A percentile compares a stretch with the other conserved stretches of the same genome.
Conservation (phyloP, 2,329 filamentous ascomycete genomes). For the Ascochyta fabae region DNA sequence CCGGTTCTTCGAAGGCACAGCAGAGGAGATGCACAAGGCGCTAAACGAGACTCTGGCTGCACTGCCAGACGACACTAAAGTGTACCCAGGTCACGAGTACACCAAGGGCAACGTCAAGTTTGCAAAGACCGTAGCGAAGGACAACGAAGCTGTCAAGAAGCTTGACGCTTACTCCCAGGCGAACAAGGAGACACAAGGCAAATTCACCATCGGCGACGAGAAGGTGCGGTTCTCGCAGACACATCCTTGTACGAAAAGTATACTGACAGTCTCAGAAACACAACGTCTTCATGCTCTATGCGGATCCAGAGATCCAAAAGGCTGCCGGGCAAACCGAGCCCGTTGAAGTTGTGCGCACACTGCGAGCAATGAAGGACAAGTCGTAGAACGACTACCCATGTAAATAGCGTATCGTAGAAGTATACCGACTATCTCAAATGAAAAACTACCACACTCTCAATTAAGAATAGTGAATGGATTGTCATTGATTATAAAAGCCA, state of each 20-base stretch:
- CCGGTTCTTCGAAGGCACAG: slow-evolving; percentile 91
- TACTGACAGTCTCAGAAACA: slow-evolving; percentile 65
- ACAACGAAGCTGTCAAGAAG: slow-evolving; percentile 74
- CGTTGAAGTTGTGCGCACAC: slow-evolving; percentile 80
- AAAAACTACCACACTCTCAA: not conserved
- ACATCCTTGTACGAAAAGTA: not conserved
- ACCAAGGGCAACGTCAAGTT: slow-evolving; percentile 98
- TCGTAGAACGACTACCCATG: slow-evolving; percentile 26
- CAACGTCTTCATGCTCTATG: slow-evolving; percentile 94
- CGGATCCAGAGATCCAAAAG: slow-evolving; percentile 86
- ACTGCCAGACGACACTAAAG: slow-evolving; percentile 87
- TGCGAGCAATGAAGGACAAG: slow-evolving; percentile 88
- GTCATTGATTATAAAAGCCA: too few relatives aligned
- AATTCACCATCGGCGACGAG: slow-evolving; percentile 96
- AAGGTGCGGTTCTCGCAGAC: slow-evolving; percentile 66
- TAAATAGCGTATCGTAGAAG: not conserved
- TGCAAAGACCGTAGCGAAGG: slow-evolving; percentile 71
- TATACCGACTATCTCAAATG: not conserved
- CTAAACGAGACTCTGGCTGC: slow-evolving; percentile 82
- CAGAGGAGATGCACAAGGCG: slow-evolving; percentile 86
- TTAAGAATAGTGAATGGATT: too few relatives aligned
- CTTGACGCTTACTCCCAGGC: slow-evolving; percentile 77
- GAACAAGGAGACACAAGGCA: slow-evolving; percentile 89
- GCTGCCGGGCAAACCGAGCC: slow-evolving; percentile 81
- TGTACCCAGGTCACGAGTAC: slow-evolving; percentile 97